These are phyloP conservation scores for Carex parvula DNA, from an alignment of 176 grass and related monocot species.

Conservation along the genomic window DNA sequence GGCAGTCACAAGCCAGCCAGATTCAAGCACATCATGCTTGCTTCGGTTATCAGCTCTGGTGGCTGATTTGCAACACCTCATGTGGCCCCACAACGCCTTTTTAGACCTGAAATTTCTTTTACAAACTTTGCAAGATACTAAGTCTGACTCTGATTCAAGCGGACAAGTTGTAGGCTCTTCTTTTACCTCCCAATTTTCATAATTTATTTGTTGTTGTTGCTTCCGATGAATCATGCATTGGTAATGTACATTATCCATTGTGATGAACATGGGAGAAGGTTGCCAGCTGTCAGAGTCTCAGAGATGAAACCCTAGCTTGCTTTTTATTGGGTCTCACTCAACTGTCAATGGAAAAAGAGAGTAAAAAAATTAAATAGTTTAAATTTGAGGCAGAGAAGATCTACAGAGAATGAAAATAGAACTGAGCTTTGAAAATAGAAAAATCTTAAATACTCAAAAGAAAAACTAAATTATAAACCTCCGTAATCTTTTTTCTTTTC, in stretches of 20 bases:
- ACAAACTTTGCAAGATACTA: not conserved
- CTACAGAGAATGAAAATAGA: not conserved
- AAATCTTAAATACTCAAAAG: too few species aligned
- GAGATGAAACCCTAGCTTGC: not conserved
- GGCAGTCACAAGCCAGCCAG: slow-evolving; percentile 13
- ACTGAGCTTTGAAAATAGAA: not conserved
- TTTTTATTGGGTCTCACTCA: not conserved
- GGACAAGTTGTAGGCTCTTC: not conserved
- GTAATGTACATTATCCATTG: not conserved
- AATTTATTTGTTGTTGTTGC: not conserved
- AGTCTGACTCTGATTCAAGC: not conserved
- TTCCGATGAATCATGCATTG: not conserved
- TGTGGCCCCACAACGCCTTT: slow-evolving; percentile 26
- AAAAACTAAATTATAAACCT: too few species aligned
- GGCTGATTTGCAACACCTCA: slow-evolving; percentile 16
- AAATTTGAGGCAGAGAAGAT: not conserved
- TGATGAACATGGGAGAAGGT: too few species aligned
- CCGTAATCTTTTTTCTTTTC: too few species aligned
- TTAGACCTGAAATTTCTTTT: slow-evolving; percentile 10
- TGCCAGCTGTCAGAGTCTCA: not conserved
- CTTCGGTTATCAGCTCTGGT: not conserved
- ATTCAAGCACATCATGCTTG: not conserved
- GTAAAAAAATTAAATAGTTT: not conserved
- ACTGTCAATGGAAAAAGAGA: not conserved
- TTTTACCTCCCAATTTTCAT: not conserved